Evolutionary conservation across 768 basidiomycete genomes (phyloP), one percentile per base, ranked within the genome.

Genomic region (Amanita inopinata): DNA sequence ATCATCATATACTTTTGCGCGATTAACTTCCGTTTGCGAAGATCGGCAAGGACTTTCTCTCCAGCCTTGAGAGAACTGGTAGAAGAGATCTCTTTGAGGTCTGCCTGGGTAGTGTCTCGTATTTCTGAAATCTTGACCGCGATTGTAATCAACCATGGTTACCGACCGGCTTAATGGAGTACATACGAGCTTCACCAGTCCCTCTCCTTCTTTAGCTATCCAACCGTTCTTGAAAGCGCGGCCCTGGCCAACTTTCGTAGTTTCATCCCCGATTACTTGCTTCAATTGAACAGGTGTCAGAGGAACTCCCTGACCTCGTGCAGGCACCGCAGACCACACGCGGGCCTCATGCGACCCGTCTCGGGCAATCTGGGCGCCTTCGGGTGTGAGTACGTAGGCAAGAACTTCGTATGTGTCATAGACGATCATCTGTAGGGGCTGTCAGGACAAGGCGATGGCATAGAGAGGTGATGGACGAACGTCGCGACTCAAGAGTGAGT

Each of bases 141-240:
- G 15, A 25, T 22, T 28, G 20, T 15, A 20, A n/a, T 31, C 30
- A 31, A 38, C 2, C 19, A 30, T 9, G 14, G 11, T 12, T 7
- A 8, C 2, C 6, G 24, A 18, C 14, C 18, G n/a, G 11, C 18
- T 8, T 14, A 12, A n/a, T 18, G 28, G 44, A 48, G n/a, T 8
- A 73, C 87, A 51, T 48, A 94, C 93, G 48, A 81, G 69, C 65
- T 86, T 85, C 34, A 94, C 78, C 50, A 99, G 76, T 14, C 85
- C 88, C 49, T 77, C 74, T 5, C 86, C 89, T 49, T 94, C 85
- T 61, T 97, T 98, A 15, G 69, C 73, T 48, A 98, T 90, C 96
- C 96, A 99, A 43, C 85, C 87, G 53, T 86, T 91, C 67, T 93
- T 97, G 74, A 99, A 96, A 14, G 94, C 96, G 50, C 85, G 76